A percentile compares a stretch with the other conserved stretches of the same genome.
phyloP scores from a whole-genome alignment of 2,329 filamentous ascomycete genomes.

The Colletotrichum echinochloae region DNA sequence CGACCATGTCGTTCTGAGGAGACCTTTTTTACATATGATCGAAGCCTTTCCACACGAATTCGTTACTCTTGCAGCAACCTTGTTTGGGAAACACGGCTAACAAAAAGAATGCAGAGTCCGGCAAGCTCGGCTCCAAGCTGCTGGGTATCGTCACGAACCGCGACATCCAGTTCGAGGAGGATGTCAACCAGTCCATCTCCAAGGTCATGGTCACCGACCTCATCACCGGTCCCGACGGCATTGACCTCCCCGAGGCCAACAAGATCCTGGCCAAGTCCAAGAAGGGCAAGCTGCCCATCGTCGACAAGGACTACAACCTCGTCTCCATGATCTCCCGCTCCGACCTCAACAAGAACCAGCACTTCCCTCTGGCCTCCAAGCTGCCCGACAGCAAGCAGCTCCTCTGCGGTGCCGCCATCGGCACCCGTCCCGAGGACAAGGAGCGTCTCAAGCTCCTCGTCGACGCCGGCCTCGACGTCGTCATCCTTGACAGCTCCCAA shows the following conservation, averaged over 20 bases:
- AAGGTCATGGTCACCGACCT: conserved; percentile 97
- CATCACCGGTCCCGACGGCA: conserved; percentile 85
- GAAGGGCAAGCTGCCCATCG: conserved; percentile 97
- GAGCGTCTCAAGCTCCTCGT: conserved; percentile 85
- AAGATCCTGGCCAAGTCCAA: conserved; percentile 92
- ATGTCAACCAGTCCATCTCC: conserved; percentile 78
- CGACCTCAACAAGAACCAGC: conserved; percentile 97
- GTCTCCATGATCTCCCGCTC: conserved; percentile 94
- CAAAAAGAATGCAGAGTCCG: conserved; percentile 74
- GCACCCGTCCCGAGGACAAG: conserved; percentile 95
- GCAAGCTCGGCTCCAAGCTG: conserved; percentile 93
- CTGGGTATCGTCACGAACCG: conserved; percentile 97
- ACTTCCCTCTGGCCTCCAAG: conserved; percentile 97
- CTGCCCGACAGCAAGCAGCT: conserved; percentile 97
- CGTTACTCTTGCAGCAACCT: conserved; percentile 31
- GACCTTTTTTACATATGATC: conserved; percentile 51
- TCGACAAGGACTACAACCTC: conserved; percentile 85
- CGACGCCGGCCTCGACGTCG: conserved; percentile 94
- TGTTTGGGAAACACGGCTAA: conserved; percentile 51
- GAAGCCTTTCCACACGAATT: conserved; percentile 17
- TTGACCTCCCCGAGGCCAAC: conserved; percentile 90
- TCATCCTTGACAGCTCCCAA: conserved; percentile 95
- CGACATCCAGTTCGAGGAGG: conserved; percentile 95
- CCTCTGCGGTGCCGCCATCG: conserved; percentile 93
- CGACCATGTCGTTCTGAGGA: conserved; percentile 85